phyloP scores from a whole-genome alignment of 2,329 filamentous ascomycete species.

The Cladosporium velox region DNA sequence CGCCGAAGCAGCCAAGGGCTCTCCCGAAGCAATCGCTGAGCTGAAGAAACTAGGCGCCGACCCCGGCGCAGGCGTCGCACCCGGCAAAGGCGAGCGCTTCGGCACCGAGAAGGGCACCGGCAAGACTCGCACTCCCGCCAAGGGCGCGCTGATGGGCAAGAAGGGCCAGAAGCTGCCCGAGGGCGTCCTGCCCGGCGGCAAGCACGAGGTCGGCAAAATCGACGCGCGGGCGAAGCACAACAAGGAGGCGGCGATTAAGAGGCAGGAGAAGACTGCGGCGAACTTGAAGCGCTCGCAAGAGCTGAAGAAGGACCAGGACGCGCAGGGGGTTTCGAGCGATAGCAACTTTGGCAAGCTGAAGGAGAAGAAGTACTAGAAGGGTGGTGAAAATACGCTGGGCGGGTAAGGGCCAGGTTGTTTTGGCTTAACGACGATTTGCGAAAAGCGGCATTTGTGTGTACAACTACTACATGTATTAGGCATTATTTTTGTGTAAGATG shows the following conservation, averaged over 20 bases:
- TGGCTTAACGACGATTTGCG: neutral
- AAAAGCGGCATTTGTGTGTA: slow-evolving; percentile 7
- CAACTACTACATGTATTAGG: neutral
- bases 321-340: slow-evolving; percentile 26
- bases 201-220: slow-evolving; percentile 35
- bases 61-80: slow-evolving; percentile 32
- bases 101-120: slow-evolving; percentile 29
- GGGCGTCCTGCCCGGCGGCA: slow-evolving; percentile 37
- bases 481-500: slow-evolving; percentile 1
- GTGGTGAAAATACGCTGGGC: neutral
- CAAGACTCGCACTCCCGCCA: slow-evolving; percentile 26
- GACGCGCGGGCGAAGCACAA: slow-evolving; percentile 33
- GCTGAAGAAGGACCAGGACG: slow-evolving; percentile 29
- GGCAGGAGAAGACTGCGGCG: slow-evolving; percentile 31
- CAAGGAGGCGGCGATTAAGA: slow-evolving; percentile 32
- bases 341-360: slow-evolving; percentile 13
- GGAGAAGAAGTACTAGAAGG: slow-evolving; percentile 7
- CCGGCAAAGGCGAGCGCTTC: slow-evolving; percentile 33
- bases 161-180: slow-evolving; percentile 38
- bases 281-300: slow-evolving; percentile 33
- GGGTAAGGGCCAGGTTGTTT: neutral
- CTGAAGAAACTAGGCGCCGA: slow-evolving; percentile 33
- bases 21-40: slow-evolving; percentile 32
- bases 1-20: slow-evolving; percentile 34
- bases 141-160: slow-evolving; percentile 31